A percentile compares a stretch with the other conserved stretches of the same genome.
Conservation (phyloP, 305 asterid genomes). For the Euphrasia arctica region DNA sequence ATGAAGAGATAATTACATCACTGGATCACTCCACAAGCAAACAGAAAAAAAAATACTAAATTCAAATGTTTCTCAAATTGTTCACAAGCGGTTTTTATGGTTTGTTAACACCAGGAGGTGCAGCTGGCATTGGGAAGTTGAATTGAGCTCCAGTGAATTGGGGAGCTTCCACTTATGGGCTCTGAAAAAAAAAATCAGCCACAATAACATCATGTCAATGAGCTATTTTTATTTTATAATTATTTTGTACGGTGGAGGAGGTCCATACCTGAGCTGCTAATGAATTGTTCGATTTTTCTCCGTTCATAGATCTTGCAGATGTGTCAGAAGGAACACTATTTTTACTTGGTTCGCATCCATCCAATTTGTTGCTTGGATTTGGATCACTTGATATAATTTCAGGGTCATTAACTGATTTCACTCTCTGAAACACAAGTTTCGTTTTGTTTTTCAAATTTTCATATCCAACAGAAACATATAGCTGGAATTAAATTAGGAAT, state of each 20-base stretch:
- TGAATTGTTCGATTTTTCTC: slow-evolving; percentile 33
- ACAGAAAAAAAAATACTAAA: slow-evolving; percentile 23
- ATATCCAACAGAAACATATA: slow-evolving; percentile 7
- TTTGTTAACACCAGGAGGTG: slow-evolving; percentile 86
- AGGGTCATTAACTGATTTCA: slow-evolving; percentile 54
- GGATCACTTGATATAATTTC: slow-evolving; percentile 39
- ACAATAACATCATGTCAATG: neutral
- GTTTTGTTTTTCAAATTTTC: neutral
- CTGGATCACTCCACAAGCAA: slow-evolving; percentile 20
- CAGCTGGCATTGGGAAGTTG: slow-evolving; percentile 83
- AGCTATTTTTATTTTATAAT: slow-evolving; percentile 4
- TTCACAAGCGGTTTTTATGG: slow-evolving; percentile 29
- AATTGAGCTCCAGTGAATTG: slow-evolving; percentile 46
- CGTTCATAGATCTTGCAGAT: slow-evolving; percentile 52
- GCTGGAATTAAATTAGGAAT: neutral
- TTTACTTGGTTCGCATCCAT: slow-evolving; percentile 43
- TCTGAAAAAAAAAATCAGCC: slow-evolving; percentile 45
- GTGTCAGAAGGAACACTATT: slow-evolving; percentile 43
- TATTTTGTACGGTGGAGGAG: neutral
- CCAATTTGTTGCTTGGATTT: slow-evolving; percentile 41
- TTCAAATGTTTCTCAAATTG: slow-evolving; percentile 16
- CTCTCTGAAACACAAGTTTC: slow-evolving; percentile 50
- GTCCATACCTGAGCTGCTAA: slow-evolving; percentile 53
- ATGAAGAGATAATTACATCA: slow-evolving; percentile 27
- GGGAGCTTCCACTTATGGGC: slow-evolving; percentile 95